Evolutionary conservation across 345 rosid species (phyloP), one percentile per base, ranked within the genome.

Genomic region (Angophora floribunda): DNA sequence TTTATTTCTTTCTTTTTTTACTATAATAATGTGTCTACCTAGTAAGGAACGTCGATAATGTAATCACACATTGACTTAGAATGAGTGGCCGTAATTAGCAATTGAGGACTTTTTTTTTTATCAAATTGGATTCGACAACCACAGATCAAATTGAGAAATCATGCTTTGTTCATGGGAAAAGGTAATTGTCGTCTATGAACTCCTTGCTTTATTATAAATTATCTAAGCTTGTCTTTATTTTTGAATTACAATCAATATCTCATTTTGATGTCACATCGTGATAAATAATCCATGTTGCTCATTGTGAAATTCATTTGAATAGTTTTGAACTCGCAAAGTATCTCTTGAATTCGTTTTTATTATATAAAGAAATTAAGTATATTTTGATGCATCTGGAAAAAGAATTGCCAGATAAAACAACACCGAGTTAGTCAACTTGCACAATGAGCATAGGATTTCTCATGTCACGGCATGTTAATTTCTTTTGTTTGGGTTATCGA

Each of bases 211-310:
- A 28, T 61, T 61, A 26, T 1, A 61, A 28, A 28, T 26, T 61
- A 61, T 61, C 11, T 12, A 12, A 28, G 36, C 9, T 17, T 9
- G 1, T n/a, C 17, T n/a, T n/a, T 63, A 6, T n/a, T n/a, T 63
- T 63, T 6, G 19, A 16, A 63, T 7, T 32, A 2, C 5, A 1
- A 63, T 14, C n/a, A 6, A n/a, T n/a, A 14, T 63, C 75, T n/a
- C 19, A 4, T 15, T 52, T 63, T 4, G 1, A 63, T 9, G 16
- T 63, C 3, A n/a, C 19, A 2, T 30, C 2, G 4, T 0, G 3
- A n/a, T 63, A 14, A 6, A 13, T 63, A 63, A 8, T 63, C 5
- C 75, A 0, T 7, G 17, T 7, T n/a, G 21, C 41, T 6, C 19
- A 0, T n/a, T 13, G 41, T 14, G 36, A n/a, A 63, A 63, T 63